Evolutionary conservation across 371 early-diverging fungal species (phyloP), one percentile per base, ranked within the genome.

Genomic region (Dichotomocladium elegans): DNA sequence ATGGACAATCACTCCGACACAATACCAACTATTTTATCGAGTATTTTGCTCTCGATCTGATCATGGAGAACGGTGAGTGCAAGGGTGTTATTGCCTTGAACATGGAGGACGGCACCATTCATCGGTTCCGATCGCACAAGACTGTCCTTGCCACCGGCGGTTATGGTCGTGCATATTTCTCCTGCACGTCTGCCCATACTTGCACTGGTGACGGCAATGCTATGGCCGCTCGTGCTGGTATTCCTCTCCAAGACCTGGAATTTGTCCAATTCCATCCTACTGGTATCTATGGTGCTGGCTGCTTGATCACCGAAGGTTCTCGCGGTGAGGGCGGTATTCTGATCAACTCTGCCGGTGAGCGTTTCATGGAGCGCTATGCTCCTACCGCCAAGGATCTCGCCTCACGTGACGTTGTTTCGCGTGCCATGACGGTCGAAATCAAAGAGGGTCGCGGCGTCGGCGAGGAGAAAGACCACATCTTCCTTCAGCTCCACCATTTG

Each of bases 291-390:
- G 97, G 98, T 55, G 89, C 96, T 37, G 98, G 98, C 25, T 98
- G 98, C 73, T 74, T 97, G 61, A 98, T 98, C 68, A 98, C 98
- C 19, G 98, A 98, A 74, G 98, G 97, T 60, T 87, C 86, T 63
- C 90, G 95, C 56, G 98, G 98, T 77, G 94, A 93, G 75, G 97
- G 98, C 68, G 98, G 98, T 72, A 87, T 94, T 56, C 77, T 98
- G 60, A 79, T 98, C 64, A 89, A 90, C 76, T 85, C 88, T 35
- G 83, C 89, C 68, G 98, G 98, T 68, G 90, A 93, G 68, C 93
- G 98, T 70, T 98, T 97, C 82, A 98, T 98, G 98, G 96, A 94
- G 77, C 88, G 98, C 67, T 98, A 98, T 71, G 98, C 98, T 31
- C 98, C 98, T 43, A 95, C 93, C 22, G 98, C 98, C 60, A 94